phyloP scores from a whole-genome alignment of 1,284 basidiomycete genomes.

The Tranzscheliella williamsii region DNA sequence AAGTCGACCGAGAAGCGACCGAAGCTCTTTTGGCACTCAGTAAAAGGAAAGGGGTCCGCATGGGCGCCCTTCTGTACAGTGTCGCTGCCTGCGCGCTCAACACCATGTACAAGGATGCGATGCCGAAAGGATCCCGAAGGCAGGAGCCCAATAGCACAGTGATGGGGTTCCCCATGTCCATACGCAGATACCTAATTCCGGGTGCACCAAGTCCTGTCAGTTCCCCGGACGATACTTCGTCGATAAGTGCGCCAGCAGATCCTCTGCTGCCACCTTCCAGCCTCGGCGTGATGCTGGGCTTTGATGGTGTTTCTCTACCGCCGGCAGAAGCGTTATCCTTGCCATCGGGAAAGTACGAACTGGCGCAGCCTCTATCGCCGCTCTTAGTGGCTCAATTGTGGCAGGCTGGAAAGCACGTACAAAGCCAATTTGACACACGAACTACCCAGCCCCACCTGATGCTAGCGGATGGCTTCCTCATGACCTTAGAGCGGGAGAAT shows the following conservation, averaged over 20 bases:
- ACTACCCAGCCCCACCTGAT: slow-evolving; percentile 28
- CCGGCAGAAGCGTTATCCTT: slow-evolving; percentile 30
- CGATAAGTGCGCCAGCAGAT: too few species aligned
- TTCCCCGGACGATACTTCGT: too few species aligned
- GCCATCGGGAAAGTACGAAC: background rate
- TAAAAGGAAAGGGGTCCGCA: slow-evolving; percentile 27
- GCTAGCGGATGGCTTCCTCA: slow-evolving; percentile 30
- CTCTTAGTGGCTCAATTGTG: slow-evolving; percentile 20
- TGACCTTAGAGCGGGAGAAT: slow-evolving; percentile 25
- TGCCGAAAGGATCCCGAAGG: background rate
- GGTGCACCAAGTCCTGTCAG: too few species aligned
- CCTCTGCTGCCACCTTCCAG: slow-evolving; percentile 14
- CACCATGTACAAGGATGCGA: slow-evolving; percentile 12
- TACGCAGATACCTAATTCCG: slow-evolving; percentile 15
- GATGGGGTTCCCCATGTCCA: slow-evolving; percentile 36
- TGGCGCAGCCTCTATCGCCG: background rate
- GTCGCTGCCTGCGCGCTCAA: slow-evolving; percentile 32
- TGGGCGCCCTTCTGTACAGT: slow-evolving; percentile 29
- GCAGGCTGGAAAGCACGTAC: slow-evolving; percentile 32
- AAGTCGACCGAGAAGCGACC: slow-evolving; percentile 10
- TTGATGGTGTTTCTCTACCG: slow-evolving; percentile 21
- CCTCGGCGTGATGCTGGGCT: slow-evolving; percentile 25
- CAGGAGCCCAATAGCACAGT: slow-evolving; percentile 13
- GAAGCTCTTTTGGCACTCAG: slow-evolving; percentile 9
- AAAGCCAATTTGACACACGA: slow-evolving; percentile 24